Evolutionary conservation across 352 stramenopile species (phyloP).

Genomic region (Pythium sukuiense): DNA sequence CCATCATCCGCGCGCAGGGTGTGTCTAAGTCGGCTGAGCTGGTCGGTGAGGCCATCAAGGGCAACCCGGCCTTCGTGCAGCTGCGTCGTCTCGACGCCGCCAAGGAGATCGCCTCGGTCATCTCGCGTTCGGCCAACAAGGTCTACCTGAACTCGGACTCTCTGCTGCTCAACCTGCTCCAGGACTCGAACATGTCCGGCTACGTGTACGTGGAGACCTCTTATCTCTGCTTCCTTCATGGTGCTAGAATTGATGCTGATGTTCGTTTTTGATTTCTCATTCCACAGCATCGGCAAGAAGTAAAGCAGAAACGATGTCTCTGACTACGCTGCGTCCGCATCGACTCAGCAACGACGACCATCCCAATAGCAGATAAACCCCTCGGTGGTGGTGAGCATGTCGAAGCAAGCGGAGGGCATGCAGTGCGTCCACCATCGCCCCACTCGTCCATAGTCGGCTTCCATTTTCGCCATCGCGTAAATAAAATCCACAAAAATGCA

Average conservation of each 20-base stretch:
- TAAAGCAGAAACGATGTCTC: not conserved
- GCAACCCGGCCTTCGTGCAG: constrained; percentile 99
- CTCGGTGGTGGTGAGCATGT: not conserved
- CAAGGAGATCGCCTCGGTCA: constrained; percentile 97
- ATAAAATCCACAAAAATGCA: constrained; percentile 6
- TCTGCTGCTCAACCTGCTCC: constrained; percentile 96
- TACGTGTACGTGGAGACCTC: not conserved
- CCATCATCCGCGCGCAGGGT: constrained; percentile 96
- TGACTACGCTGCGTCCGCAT: no score
- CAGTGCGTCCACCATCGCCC: no score
- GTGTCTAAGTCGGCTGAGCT: constrained; percentile 98
- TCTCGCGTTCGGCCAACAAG: constrained; percentile 95
- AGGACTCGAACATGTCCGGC: constrained; percentile 37
- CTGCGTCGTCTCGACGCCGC: constrained; percentile 98
- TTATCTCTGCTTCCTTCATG: no score
- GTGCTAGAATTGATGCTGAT: not conserved
- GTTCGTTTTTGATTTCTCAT: not conserved
- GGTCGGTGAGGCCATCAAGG: constrained; percentile 98
- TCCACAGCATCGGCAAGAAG: constrained; percentile 15
- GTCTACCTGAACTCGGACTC: constrained; percentile 98
- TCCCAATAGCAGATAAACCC: not conserved
- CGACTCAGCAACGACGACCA: no score
- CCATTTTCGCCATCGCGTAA: constrained; percentile 2
- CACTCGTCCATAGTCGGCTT: no score
- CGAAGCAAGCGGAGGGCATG: not conserved